Percentiles rank a stretch among this genome's conserved stretches.
Evolutionary conservation across 345 rosid species (phyloP).

Genomic region (Syzygium oleosum): DNA sequence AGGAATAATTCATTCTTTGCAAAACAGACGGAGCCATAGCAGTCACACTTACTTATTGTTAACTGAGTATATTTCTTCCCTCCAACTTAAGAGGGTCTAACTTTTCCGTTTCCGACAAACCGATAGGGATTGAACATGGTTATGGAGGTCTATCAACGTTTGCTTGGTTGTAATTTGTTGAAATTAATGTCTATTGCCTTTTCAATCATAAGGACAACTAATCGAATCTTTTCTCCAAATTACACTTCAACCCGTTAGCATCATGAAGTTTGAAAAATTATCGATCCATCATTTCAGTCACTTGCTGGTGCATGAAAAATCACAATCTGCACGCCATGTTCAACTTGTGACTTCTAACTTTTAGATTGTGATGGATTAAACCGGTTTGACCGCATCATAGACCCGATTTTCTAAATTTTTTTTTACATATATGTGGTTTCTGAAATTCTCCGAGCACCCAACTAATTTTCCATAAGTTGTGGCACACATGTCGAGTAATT

Average conservation of each 20-base stretch:
- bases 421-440: background rate
- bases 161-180: background rate
- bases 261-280: background rate
- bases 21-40: too few species aligned
- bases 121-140: too few species aligned
- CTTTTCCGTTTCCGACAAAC: too few species aligned
- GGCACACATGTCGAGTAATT: rapidly evolving
- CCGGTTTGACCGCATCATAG: background rate
- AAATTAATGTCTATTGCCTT: background rate
- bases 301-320: background rate
- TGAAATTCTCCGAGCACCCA: background rate
- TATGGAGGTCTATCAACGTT: background rate
- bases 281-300: background rate
- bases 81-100: background rate
- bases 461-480: background rate
- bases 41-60: background rate
- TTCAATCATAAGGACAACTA: background rate
- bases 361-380: background rate
- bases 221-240: background rate
- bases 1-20: too few species aligned
- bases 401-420: background rate
- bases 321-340: background rate
- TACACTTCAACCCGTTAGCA: background rate
- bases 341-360: background rate
- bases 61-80: background rate